Percentiles rank a stretch among this genome's conserved stretches.
phyloP scores from a whole-genome alignment of 805 yeast species.

The Candida pseudoglaebosa region DNA sequence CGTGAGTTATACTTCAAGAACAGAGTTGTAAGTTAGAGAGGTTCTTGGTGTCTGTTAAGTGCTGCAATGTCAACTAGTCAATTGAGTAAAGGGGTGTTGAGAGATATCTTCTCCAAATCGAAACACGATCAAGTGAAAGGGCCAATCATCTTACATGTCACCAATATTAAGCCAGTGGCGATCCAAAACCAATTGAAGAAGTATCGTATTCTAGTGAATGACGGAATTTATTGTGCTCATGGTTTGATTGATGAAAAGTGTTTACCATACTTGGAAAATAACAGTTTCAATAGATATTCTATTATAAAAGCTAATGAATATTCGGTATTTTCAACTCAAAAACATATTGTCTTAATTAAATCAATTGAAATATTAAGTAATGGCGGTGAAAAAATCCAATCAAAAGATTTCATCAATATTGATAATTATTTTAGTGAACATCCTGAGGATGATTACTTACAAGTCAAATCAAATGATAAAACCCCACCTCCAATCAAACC shows the following conservation, averaged over 20 bases:
- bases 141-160: constrained; percentile 32
- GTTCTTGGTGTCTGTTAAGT: too few species aligned
- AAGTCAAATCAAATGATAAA: constrained; percentile 8
- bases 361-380: constrained; percentile 41
- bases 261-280: constrained; percentile 34
- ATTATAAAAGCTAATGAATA: constrained; percentile 40
- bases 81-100: constrained; percentile 19
- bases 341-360: constrained; percentile 46
- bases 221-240: constrained; percentile 36
- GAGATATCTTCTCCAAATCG: constrained; percentile 19
- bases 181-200: constrained; percentile 20
- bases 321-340: constrained; percentile 44
- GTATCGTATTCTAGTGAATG: constrained; percentile 34
- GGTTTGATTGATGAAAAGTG: constrained; percentile 40
- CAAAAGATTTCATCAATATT: constrained; percentile 10
- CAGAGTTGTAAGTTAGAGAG: too few species aligned
- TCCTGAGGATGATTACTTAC: constrained; percentile 48
- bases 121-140: constrained; percentile 12
- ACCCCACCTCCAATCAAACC: constrained; percentile 1
- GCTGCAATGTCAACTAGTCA: background rate
- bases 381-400: constrained; percentile 34
- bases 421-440: constrained; percentile 58
- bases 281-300: constrained; percentile 44
- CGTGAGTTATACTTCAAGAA: too few species aligned
- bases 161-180: constrained; percentile 27